phyloP scores from a whole-genome alignment of 2,329 filamentous ascomycete genomes.

The Phialophora tarda region DNA sequence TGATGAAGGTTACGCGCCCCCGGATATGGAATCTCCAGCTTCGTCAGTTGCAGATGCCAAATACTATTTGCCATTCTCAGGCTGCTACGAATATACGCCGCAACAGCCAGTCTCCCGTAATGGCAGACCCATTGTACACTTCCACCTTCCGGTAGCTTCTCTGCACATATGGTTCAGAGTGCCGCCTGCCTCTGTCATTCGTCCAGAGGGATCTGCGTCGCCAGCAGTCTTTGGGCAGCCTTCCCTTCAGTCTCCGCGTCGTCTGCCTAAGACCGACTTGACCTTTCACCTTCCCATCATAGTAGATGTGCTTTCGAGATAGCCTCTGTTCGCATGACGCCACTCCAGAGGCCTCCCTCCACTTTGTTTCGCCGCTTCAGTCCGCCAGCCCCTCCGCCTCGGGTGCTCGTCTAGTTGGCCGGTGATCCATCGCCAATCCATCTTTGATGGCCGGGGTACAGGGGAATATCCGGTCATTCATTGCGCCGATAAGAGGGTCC shows the following conservation, averaged over 20 bases:
- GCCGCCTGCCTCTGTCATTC: conserved; percentile 13
- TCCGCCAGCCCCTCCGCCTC: neutral
- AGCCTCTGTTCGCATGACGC: conserved; percentile 19
- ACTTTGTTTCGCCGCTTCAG: neutral
- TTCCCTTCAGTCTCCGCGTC: conserved; percentile 11
- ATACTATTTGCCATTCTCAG: conserved; percentile 21
- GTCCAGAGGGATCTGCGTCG: conserved; percentile 15
- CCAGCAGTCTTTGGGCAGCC: conserved; percentile 14
- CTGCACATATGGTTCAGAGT: conserved; percentile 9
- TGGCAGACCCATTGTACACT: conserved; percentile 8
- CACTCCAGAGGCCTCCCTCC: conserved; percentile 14
- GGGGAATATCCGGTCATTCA: conserved; percentile 38
- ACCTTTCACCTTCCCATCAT: conserved; percentile 7
- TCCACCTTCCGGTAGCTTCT: neutral
- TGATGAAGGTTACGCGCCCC: conserved; percentile 12
- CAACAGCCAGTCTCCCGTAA: conserved; percentile 1
- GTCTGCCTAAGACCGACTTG: conserved; percentile 9
- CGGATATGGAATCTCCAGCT: conserved; percentile 16
- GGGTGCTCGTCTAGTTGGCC: conserved; percentile 22
- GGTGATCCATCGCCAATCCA: conserved; percentile 12
- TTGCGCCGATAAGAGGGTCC: conserved; percentile 37
- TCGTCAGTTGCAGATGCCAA: conserved; percentile 5
- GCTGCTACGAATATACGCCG: conserved; percentile 11
- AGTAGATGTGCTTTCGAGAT: conserved; percentile 20
- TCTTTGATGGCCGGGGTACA: conserved; percentile 40